Evolutionary conservation across 257 asterid genomes (phyloP).

Genomic region (Vinca minor): DNA sequence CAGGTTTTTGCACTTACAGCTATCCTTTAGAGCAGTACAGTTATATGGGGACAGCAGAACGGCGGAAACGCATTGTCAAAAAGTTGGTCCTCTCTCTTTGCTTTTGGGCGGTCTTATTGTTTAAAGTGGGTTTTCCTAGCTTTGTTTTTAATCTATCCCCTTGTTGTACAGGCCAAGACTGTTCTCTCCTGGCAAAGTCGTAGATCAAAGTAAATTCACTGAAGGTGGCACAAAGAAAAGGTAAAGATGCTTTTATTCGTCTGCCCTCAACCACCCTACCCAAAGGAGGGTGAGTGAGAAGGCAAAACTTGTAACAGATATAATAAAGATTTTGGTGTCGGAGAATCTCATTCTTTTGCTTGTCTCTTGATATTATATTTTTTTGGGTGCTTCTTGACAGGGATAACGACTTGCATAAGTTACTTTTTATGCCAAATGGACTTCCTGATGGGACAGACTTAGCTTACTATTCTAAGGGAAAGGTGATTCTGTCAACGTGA

Average conservation of each 20-base stretch:
- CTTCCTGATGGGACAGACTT: conserved; percentile 95
- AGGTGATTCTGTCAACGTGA: conserved; percentile 44
- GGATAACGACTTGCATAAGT: conserved; percentile 91
- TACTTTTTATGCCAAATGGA: conserved; percentile 94
- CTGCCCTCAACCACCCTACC: background rate
- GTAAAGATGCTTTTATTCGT: conserved; percentile 26
- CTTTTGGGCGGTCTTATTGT: background rate
- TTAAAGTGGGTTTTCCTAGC: background rate
- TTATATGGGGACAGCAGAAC: conserved; percentile 33
- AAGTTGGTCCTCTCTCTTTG: conserved; percentile 38
- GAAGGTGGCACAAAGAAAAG: conserved; percentile 80
- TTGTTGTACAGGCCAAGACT: conserved; percentile 57
- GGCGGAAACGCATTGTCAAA: conserved; percentile 58
- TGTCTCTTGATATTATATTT: conserved; percentile 13
- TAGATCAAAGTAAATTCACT: conserved; percentile 43
- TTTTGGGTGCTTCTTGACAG: conserved; percentile 27
- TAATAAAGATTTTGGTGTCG: background rate
- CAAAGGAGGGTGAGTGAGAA: background rate
- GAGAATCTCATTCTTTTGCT: background rate
- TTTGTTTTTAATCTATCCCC: background rate
- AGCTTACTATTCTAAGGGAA: conserved; percentile 92
- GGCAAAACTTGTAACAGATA: background rate
- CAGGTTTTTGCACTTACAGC: conserved; percentile 27
- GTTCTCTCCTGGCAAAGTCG: conserved; percentile 32
- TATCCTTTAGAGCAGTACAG: conserved; percentile 33